Evolutionary conservation across 352 stramenopile species (phyloP).

Genomic region (Saprolegnia diclina): DNA sequence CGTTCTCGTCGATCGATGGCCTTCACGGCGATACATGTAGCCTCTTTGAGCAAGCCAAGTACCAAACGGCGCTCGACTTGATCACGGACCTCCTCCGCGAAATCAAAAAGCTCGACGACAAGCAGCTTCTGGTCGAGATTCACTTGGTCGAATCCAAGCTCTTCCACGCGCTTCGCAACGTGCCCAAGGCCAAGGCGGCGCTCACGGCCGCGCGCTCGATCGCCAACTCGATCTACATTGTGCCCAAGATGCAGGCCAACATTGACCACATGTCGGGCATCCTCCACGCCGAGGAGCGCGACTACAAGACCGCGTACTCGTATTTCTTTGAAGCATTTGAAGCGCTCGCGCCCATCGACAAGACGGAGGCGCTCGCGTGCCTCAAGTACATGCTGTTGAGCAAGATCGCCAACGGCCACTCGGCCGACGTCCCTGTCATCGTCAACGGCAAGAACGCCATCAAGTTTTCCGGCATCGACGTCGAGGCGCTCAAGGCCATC

Average conservation of each 20-base stretch:
- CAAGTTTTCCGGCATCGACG: constrained; percentile 94
- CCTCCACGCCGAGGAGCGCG: constrained; percentile 95
- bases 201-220: constrained; percentile 96
- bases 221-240: constrained; percentile 98
- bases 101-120: constrained; percentile 99
- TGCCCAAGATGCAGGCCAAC: constrained; percentile 90
- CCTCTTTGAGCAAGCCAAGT: constrained; percentile 88
- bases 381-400: constrained; percentile 99
- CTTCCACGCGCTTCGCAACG: constrained; percentile 95
- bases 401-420: constrained; percentile 89
- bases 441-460: constrained; percentile 95
- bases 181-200: constrained; percentile 94
- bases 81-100: constrained; percentile 93
- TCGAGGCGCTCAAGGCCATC: constrained; percentile 95
- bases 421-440: constrained; percentile 92
- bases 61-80: constrained; percentile 89
- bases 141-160: constrained; percentile 97
- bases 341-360: constrained; percentile 91
- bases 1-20: background rate
- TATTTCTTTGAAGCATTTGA: constrained; percentile 99
- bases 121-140: constrained; percentile 98
- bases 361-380: constrained; percentile 72
- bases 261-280: constrained; percentile 97
- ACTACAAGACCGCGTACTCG: constrained; percentile 99
- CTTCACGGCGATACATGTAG: constrained; percentile 28